Conservation (phyloP, 1,284 basidiomycete genomes). For the Naganishia liquefaciens region DNA sequence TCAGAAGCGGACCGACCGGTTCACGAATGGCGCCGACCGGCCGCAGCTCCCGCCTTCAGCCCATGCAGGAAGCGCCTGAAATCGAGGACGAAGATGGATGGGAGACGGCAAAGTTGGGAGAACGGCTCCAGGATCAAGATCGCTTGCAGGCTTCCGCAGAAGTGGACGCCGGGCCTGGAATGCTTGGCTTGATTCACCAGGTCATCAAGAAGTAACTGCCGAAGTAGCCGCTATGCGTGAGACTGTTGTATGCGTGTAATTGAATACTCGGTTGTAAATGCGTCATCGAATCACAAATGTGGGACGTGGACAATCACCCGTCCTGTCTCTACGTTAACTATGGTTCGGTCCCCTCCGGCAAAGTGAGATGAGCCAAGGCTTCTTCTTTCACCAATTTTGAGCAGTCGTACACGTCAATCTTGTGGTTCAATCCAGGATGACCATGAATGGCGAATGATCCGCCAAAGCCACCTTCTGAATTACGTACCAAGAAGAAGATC, state of each 20-base stretch:
- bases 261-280: no score
- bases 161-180: slow-evolving; percentile 11
- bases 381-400: slow-evolving; percentile 40
- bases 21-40: background rate
- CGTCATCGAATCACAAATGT: no score
- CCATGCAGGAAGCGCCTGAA: slow-evolving; percentile 24
- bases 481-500: slow-evolving; percentile 65
- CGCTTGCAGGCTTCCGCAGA: slow-evolving; percentile 9
- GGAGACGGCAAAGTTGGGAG: slow-evolving; percentile 27
- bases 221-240: no score
- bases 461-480: slow-evolving; percentile 54
- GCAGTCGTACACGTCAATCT: slow-evolving; percentile 64
- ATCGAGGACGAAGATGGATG: slow-evolving; percentile 32
- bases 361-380: slow-evolving; percentile 57
- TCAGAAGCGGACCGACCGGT: slow-evolving; percentile 11
- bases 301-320: no score
- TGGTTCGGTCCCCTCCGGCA: slow-evolving; percentile 28
- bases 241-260: no score
- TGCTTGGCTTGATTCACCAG: slow-evolving; percentile 19
- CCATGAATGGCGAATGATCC: slow-evolving; percentile 65
- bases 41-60: slow-evolving; percentile 12
- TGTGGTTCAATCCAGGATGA: slow-evolving; percentile 77
- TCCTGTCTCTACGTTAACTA: slow-evolving; percentile 1
- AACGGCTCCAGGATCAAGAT: background rate
- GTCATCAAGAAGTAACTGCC: slow-evolving; percentile 16